phyloP scores from a whole-genome alignment of 2,329 filamentous ascomycete genomes.

The Aspergillus oerlinghausenensis region DNA sequence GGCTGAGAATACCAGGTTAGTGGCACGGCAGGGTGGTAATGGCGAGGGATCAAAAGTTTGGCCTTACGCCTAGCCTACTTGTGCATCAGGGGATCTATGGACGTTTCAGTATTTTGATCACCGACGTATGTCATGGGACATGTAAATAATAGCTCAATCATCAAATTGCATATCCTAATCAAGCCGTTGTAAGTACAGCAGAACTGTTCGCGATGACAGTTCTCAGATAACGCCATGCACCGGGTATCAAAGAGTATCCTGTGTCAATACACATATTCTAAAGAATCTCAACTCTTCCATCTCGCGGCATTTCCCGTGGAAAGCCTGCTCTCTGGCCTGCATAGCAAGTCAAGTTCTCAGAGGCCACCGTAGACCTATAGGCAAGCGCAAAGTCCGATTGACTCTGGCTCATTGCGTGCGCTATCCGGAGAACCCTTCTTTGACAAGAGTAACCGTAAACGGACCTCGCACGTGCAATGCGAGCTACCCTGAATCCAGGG shows the following conservation, averaged over 20 bases:
- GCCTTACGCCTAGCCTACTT: not conserved
- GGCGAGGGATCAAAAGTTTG: not conserved
- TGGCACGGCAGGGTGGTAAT: slow-evolving; percentile 1
- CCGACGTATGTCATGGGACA: not conserved
- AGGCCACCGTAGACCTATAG: not conserved
- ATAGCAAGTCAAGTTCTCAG: too few species aligned
- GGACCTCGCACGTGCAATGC: not conserved
- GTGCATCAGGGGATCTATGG: not conserved
- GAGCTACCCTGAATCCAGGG: not conserved
- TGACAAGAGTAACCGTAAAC: not conserved
- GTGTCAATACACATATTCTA: not conserved
- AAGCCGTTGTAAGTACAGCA: not conserved
- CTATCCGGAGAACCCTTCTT: not conserved
- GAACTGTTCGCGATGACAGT: not conserved
- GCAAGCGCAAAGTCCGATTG: not conserved
- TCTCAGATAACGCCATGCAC: not conserved
- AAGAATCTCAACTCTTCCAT: not conserved
- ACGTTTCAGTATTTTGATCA: not conserved
- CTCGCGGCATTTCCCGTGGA: not conserved
- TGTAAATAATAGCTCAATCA: not conserved
- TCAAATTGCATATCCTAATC: not conserved
- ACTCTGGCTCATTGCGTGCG: not conserved
- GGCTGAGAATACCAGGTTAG: slow-evolving; percentile 52
- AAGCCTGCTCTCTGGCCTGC: not conserved
- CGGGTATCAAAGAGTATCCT: not conserved